phyloP scores from a whole-genome alignment of 23 red algal genomes.

The Gracilaria gracilis region DNA sequence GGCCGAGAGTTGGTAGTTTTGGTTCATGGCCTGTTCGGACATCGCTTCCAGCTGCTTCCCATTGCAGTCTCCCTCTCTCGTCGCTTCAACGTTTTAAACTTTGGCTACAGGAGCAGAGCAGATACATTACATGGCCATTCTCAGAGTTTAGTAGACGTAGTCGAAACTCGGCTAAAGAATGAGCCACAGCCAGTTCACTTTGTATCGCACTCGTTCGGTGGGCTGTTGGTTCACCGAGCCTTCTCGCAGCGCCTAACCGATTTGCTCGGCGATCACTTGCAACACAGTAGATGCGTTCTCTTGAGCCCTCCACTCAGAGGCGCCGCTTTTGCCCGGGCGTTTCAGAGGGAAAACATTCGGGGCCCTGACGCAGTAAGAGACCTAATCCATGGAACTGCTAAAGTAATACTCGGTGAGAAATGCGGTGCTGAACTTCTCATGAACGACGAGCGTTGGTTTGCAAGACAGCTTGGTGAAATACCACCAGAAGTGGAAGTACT shows the following conservation, averaged over 20 bases:
- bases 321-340: conserved; percentile 52
- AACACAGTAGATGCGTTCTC: conserved; percentile 51
- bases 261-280: conserved; percentile 26
- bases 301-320: conserved; percentile 60
- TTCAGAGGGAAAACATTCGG: conserved; percentile 46
- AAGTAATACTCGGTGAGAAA: conserved; percentile 35
- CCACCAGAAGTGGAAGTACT: conserved; percentile 53
- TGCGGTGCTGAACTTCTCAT: conserved; percentile 54
- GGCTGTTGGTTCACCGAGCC: conserved; percentile 54
- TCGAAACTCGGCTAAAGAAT: conserved; percentile 26
- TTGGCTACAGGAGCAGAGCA: conserved; percentile 54
- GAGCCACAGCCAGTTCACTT: conserved; percentile 42
- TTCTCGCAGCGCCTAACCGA: conserved; percentile 45
- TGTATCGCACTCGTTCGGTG: conserved; percentile 74
- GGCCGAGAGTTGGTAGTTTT: conserved; percentile 47
- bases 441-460: conserved; percentile 55
- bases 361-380: conserved; percentile 35
- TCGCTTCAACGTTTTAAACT: conserved; percentile 68
- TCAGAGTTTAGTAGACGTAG: conserved; percentile 50
- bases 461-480: conserved; percentile 38
- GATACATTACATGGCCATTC: conserved; percentile 52
- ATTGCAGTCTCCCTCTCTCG: conserved; percentile 47
- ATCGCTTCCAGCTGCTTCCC: conserved; percentile 64
- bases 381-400: conserved; percentile 34
- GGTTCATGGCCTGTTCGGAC: conserved; percentile 62